These are phyloP conservation scores for Coemansia sp. DNA, from an alignment of 192 early-diverging fungal species.

Conservation along the genomic window DNA sequence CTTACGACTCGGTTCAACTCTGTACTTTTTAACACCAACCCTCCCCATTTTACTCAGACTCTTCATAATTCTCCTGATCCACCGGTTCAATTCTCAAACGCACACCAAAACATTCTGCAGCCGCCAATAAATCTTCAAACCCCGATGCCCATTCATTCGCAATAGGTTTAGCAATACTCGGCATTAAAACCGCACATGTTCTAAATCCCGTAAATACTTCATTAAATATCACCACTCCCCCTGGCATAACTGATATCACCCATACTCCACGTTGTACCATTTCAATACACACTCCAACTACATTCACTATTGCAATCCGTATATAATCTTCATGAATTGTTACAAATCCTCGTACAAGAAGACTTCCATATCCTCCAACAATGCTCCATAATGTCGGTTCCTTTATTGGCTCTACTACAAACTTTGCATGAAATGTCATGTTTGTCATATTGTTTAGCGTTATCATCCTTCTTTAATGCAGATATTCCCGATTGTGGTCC, in stretches of 20 bases:
- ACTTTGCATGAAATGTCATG: not conserved
- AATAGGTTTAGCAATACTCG: not conserved
- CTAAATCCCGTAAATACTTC: not conserved
- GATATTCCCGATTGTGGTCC: too few relatives aligned
- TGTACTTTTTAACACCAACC: not conserved
- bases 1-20: not conserved
- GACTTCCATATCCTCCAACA: not conserved
- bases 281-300: not conserved
- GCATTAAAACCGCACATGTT: not conserved
- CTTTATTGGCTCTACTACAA: not conserved
- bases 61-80: not conserved
- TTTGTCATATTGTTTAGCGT: not conserved
- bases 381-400: not conserved
- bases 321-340: not conserved
- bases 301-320: not conserved
- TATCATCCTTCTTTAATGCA: not conserved
- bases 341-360: not conserved
- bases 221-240: not conserved
- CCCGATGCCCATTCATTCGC: not conserved
- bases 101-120: not conserved
- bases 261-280: not conserved
- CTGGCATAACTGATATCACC: not conserved
- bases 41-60: too few relatives aligned
- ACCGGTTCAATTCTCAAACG: not conserved
- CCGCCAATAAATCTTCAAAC: not conserved